Evolutionary conservation across 2,329 filamentous ascomycete species (phyloP), one percentile per base, ranked within the genome.

Genomic region (Aspergillus sp.): DNA sequence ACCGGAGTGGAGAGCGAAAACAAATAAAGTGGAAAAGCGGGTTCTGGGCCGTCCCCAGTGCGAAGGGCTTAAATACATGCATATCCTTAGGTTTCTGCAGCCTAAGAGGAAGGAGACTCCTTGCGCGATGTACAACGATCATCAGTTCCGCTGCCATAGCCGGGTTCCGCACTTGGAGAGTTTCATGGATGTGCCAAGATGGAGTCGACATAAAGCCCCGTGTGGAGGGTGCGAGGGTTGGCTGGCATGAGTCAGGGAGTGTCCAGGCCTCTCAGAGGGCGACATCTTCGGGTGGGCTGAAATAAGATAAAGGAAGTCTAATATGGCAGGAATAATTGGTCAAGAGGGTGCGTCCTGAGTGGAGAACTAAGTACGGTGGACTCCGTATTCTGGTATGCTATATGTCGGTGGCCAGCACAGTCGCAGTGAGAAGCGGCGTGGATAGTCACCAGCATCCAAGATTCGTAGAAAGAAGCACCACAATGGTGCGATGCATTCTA

Each of bases 101-200:
- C 19, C 15, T 51, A 9, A 25, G 33, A 19, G 15, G 21, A 31
- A 19, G 9, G 15, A 14, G 23, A n/a, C 35, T 7, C 3, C 14
- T 12, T 8, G 12, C 5, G 12, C 9, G n/a, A 6, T 23, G 23
- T 6, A 31, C 21, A 21, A 21, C 21, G 44, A 45, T 53, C 19
- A 6, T 25, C 40, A 21, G 37, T 54, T 54, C 52, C 52, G 52
- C 52, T 54, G 21, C 17, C 33, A 39, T 40, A 41, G 52, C 52
- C 43, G n/a, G 44, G 40, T 54, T 54, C 52, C 52, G 52, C 52
- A 21, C 43, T 46, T 14, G 11, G n/a, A 35, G 40, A n/a, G 3
- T 11, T 9, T 31, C 27, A 31, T 31, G 27, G 27, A 31, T 31
- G 27, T 31, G 27, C 27, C 27, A 31, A 31, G 27, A 11, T 31